Percentiles rank a stretch among this genome's conserved stretches.
phyloP scores from a whole-genome alignment of 1,284 basidiomycete species.

The Pseudozyma tsukubaensis region DNA sequence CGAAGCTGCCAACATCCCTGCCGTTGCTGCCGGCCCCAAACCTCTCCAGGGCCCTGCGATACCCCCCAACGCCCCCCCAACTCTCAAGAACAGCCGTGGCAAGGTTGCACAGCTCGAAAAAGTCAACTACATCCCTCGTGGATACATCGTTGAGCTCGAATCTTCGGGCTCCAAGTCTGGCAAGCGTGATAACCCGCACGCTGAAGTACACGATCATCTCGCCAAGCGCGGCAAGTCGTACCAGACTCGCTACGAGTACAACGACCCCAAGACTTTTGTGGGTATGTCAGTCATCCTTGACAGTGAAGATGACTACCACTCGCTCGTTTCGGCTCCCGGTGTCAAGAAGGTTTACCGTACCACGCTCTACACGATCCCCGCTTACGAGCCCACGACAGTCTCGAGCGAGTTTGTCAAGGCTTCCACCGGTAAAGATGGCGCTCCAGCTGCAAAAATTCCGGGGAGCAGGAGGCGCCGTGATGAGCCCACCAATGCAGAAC shows the following conservation, averaged over 20 bases:
- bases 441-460: conserved; percentile 6
- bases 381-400: conserved; percentile 43
- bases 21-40: conserved; percentile 34
- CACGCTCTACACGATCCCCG: conserved; percentile 41
- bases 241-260: conserved; percentile 50
- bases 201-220: conserved; percentile 45
- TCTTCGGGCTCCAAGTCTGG: conserved; percentile 18
- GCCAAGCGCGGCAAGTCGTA: conserved; percentile 45
- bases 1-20: conserved; percentile 20
- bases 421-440: conserved; percentile 28
- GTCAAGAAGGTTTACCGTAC: conserved; percentile 48
- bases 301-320: conserved; percentile 45
- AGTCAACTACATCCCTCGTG: conserved; percentile 30
- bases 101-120: conserved; percentile 41
- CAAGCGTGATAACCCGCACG: conserved; percentile 43
- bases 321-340: conserved; percentile 40
- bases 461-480: conserved; percentile 36
- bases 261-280: conserved; percentile 48
- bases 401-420: conserved; percentile 46
- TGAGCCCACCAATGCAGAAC: conserved; percentile 34
- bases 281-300: conserved; percentile 53
- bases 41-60: conserved; percentile 24
- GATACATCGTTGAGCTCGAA: conserved; percentile 51
- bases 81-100: conserved; percentile 28
- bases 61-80: conserved; percentile 21